phyloP scores from a whole-genome alignment of 2,329 filamentous ascomycete species.

The Aspergillus spinulosporus region DNA sequence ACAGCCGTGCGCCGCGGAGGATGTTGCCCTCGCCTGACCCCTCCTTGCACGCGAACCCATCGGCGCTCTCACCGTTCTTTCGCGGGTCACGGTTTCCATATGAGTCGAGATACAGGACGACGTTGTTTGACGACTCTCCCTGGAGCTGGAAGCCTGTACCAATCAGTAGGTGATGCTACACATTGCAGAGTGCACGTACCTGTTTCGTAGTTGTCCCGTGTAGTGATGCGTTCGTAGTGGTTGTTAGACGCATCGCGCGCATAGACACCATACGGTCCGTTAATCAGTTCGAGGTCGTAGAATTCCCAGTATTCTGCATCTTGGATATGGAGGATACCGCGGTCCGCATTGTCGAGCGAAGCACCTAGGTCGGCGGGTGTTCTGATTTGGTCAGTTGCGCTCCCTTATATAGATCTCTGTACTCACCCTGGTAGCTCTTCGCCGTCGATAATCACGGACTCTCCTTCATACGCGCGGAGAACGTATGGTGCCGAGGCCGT shows the following conservation, averaged over 20 bases:
- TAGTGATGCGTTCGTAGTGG: constrained; percentile 20
- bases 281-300: constrained; percentile 21
- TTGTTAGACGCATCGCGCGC: constrained; percentile 21
- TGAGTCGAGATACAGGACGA: constrained; percentile 22
- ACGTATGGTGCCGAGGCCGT: constrained; percentile 13
- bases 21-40: constrained; percentile 20
- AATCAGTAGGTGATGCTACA: background rate
- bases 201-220: constrained; percentile 22
- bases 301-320: constrained; percentile 23
- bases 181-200: constrained; percentile 1
- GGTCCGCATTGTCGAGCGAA: constrained; percentile 16
- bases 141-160: constrained; percentile 19
- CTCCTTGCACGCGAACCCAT: constrained; percentile 24
- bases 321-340: constrained; percentile 21
- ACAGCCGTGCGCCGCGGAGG: constrained; percentile 18
- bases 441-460: constrained; percentile 21
- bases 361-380: constrained; percentile 16
- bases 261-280: constrained; percentile 23
- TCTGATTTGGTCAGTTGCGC: constrained; percentile 2
- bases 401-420: background rate
- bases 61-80: constrained; percentile 23
- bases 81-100: constrained; percentile 22
- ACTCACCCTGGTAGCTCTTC: constrained; percentile 19
- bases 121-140: constrained; percentile 18
- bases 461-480: constrained; percentile 17